Evolutionary conservation across 108 stramenopile genomes (phyloP), one percentile per base, ranked within the genome.

Genomic region (Epipyxis sp.): DNA sequence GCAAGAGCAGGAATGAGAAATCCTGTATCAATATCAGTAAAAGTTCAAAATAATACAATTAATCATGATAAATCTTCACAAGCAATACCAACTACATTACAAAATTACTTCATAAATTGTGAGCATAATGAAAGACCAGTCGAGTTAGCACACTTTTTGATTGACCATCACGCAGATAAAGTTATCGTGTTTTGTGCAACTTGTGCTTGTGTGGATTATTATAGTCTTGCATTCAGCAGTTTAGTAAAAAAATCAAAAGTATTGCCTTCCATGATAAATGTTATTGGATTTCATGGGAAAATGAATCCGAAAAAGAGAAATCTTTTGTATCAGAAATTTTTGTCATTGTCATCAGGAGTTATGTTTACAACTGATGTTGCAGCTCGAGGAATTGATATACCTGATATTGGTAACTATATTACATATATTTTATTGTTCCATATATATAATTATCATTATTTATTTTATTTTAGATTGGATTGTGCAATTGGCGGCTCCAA

Each of bases 311-410:
- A 95, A 87, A 86, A 92, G 58, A 84, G 98, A 76, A 93, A 16
- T 29, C 25, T 65, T 10, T 29, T 3, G 3, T 65, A 65, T 37
- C 61, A 25, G 25, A 3, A 25, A 37, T 65, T 65, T 37, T 32
- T 32, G 25, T 3, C 27, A 29, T 29, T 65, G 34, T 6, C 59
- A 25, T 88, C 92, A 39, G 92, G 91, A n/a, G 94, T 90, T 3
- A 79, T 98, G 43, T 81, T 97, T 42, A 95, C 96, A 81, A 99
- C 98, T 0, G 98, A 98, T 86, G 94, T 98, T 1, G 98, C 97
- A 0, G 94, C 97, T n/a, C 87, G 97, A 1, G 98, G 98, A 0
- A 79, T 99, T 41, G 98, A 99, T 82, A 91, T 99, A 0, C 86
- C 93, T 0, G 93, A 97, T 86, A 89, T 99, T 1, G n/a, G n/a